Evolutionary conservation across 2,329 filamentous ascomycete species (phyloP).

Genomic region (Setomelanomma holmii): DNA sequence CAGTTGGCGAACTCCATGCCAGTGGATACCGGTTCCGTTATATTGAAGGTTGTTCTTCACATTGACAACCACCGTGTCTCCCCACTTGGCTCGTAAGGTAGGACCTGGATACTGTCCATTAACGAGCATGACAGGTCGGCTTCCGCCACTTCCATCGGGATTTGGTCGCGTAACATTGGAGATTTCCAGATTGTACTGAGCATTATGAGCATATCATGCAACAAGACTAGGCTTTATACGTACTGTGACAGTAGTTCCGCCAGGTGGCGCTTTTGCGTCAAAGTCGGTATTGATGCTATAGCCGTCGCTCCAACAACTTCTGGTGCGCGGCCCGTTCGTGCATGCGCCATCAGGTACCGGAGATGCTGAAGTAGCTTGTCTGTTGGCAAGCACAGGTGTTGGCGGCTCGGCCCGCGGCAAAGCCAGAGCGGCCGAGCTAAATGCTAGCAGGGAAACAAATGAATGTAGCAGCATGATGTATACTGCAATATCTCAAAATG

Average conservation of each 20-base stretch:
- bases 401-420: conserved; percentile 30
- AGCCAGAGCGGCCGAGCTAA: conserved; percentile 34
- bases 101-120: conserved; percentile 70
- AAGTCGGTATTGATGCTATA: conserved; percentile 56
- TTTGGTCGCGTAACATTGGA: conserved; percentile 50
- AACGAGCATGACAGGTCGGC: conserved; percentile 51
- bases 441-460: conserved; percentile 32
- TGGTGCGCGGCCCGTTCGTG: conserved; percentile 49
- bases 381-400: conserved; percentile 27
- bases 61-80: conserved; percentile 50
- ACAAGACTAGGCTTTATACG: neutral
- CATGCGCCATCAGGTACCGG: conserved; percentile 42
- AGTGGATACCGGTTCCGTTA: conserved; percentile 61
- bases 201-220: too few relatives aligned
- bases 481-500: conserved; percentile 12
- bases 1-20: conserved; percentile 56
- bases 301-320: conserved; percentile 53
- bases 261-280: conserved; percentile 52
- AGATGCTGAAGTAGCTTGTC: conserved; percentile 27
- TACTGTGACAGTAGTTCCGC: conserved; percentile 46
- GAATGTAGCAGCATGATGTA: conserved; percentile 34
- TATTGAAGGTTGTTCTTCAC: conserved; percentile 48
- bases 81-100: conserved; percentile 43
- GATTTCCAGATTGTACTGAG: conserved; percentile 50
- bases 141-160: conserved; percentile 48